These are phyloP conservation scores for Pichia sp. DNA, from an alignment of 1,139 yeast species.

Conservation along the genomic window DNA sequence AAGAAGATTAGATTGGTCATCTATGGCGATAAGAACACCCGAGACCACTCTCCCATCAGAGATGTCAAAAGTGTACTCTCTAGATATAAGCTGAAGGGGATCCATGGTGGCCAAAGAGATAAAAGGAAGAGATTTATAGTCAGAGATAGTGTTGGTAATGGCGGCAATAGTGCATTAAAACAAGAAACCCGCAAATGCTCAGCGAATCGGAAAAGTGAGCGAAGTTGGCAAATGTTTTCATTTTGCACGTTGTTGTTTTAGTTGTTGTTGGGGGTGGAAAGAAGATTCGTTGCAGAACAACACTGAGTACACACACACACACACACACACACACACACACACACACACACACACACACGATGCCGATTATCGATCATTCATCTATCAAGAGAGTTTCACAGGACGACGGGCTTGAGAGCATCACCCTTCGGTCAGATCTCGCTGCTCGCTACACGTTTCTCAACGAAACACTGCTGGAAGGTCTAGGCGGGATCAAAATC, in stretches of 20 bases:
- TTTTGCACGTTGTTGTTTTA: not conserved
- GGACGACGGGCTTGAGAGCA: constrained; percentile 23
- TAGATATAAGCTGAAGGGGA: constrained; percentile 28
- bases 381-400: constrained; percentile 21
- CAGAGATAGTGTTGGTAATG: no score
- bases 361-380: constrained; percentile 20
- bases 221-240: not conserved
- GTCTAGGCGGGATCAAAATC: constrained; percentile 17
- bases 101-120: no score
- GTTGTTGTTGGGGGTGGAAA: no score
- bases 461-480: constrained; percentile 27
- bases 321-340: no score
- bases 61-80: constrained; percentile 25
- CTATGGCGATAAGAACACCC: constrained; percentile 34
- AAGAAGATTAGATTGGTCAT: constrained; percentile 35
- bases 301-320: no score
- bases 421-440: constrained; percentile 29
- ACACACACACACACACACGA: no score
- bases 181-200: not conserved
- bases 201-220: not conserved
- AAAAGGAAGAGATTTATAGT: no score
- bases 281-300: no score
- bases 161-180: no score
- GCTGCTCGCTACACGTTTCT: constrained; percentile 30
- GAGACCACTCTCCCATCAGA: constrained; percentile 29